These are phyloP conservation scores for Lachnum nothofagi DNA, from an alignment of 2,329 filamentous ascomycete species.

Conservation along the genomic window DNA sequence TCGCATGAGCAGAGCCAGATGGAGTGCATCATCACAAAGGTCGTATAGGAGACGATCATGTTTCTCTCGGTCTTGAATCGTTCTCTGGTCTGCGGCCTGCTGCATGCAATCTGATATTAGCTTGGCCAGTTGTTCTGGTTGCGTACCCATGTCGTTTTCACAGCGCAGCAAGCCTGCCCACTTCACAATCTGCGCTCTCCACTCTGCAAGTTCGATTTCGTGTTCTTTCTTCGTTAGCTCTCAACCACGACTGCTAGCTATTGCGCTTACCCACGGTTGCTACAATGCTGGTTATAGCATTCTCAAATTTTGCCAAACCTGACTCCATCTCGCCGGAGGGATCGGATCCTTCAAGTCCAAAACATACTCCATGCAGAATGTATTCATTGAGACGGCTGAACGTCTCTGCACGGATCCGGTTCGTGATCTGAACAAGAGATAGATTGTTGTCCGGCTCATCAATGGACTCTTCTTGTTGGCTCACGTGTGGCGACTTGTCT, in stretches of 20 bases:
- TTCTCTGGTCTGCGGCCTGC: background rate
- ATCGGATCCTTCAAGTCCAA: slow-evolving; percentile 5
- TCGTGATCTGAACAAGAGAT: background rate
- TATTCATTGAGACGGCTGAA: slow-evolving; percentile 3
- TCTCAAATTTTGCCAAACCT: slow-evolving; percentile 1
- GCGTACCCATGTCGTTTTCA: background rate
- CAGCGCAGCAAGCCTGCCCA: background rate
- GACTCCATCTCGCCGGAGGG: background rate
- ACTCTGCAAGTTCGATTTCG: slow-evolving; percentile 4
- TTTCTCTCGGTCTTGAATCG: background rate
- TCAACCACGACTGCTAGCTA: background rate
- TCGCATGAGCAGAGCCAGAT: background rate
- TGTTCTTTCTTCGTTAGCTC: background rate
- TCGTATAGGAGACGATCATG: background rate
- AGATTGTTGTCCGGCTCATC: too few relatives aligned
- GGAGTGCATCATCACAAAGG: background rate
- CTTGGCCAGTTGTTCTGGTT: background rate
- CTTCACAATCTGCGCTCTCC: slow-evolving; percentile 5
- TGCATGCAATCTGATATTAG: background rate
- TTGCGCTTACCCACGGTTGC: background rate
- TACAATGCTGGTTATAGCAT: background rate
- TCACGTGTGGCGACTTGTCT: background rate
- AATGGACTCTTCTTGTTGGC: too few relatives aligned
- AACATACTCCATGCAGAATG: slow-evolving; percentile 1
- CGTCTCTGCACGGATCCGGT: slow-evolving; percentile 1